Percentiles rank a stretch among this genome's conserved stretches.
Evolutionary conservation across 2,329 filamentous ascomycete genomes (phyloP).

Genomic region (Penicillium sp.): DNA sequence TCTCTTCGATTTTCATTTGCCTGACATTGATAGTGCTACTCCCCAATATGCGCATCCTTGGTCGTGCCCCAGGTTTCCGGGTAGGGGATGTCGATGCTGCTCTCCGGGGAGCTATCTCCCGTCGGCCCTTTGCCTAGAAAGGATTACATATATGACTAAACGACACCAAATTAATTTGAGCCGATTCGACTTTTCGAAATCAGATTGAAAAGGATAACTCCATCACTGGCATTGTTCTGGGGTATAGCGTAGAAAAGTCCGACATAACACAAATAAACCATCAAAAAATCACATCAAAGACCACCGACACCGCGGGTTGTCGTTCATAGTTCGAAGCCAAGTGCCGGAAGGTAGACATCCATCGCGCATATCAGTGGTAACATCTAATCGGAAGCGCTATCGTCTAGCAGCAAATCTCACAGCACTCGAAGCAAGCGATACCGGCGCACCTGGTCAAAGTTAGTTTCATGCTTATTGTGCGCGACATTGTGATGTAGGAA

Average conservation of each 20-base stretch:
- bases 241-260: conserved; percentile 19
- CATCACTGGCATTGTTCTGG: conserved; percentile 16
- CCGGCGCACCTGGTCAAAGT: conserved; percentile 31
- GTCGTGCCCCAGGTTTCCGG: conserved; percentile 38
- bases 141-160: neutral
- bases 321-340: neutral
- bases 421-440: conserved; percentile 37
- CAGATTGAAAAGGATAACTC: conserved; percentile 8
- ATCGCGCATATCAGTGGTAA: neutral
- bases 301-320: neutral
- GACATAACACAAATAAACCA: conserved; percentile 4
- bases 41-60: conserved; percentile 31
- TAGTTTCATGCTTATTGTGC: neutral
- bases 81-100: conserved; percentile 34
- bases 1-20: neutral
- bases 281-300: neutral
- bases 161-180: neutral
- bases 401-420: conserved; percentile 36
- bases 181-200: neutral
- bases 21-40: conserved; percentile 23
- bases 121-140: conserved; percentile 7
- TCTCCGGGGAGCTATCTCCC: conserved; percentile 22
- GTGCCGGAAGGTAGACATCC: neutral
- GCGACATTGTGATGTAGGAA: neutral
- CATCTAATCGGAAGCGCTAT: neutral